These are phyloP conservation scores for Xanthoceras sorbifolium DNA, from an alignment of 345 rosid species.

Conservation along the genomic window DNA sequence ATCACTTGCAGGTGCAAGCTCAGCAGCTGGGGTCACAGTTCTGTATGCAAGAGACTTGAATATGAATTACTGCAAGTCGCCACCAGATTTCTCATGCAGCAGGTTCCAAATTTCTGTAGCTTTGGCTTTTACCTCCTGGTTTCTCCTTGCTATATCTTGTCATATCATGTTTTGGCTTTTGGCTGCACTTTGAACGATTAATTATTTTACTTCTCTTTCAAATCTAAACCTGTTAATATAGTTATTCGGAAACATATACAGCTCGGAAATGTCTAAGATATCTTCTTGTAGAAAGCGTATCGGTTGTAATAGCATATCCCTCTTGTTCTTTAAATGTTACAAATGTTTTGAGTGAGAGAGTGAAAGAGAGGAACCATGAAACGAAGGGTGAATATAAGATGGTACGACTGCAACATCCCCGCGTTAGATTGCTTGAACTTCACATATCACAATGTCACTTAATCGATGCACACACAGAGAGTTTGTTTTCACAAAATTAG, in stretches of 20 bases:
- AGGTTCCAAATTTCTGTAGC: constrained; percentile 35
- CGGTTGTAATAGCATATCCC: neutral
- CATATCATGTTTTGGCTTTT: constrained; percentile 45
- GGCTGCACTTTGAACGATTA: constrained; percentile 29
- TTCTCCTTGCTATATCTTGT: constrained; percentile 40
- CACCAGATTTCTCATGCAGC: constrained; percentile 24
- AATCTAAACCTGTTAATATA: neutral
- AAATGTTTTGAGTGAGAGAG: neutral
- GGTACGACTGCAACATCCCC: neutral
- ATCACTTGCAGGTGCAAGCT: constrained; percentile 44
- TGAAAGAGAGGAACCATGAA: neutral
- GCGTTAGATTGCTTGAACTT: neutral
- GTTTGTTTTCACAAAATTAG: no score
- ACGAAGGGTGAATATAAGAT: neutral
- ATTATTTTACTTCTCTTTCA: neutral
- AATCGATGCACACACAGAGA: neutral
- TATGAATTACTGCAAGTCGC: constrained; percentile 27
- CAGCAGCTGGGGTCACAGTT: constrained; percentile 38
- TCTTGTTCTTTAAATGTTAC: neutral
- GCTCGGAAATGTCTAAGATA: neutral
- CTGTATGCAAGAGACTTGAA: constrained; percentile 35
- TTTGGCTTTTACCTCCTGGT: constrained; percentile 42
- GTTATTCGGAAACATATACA: neutral
- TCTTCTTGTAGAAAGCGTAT: neutral
- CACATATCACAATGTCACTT: neutral